Base-by-base conservation (phyloP, 2,329 filamentous ascomycete genomes). In the Calonectria leucothoes region DNA sequence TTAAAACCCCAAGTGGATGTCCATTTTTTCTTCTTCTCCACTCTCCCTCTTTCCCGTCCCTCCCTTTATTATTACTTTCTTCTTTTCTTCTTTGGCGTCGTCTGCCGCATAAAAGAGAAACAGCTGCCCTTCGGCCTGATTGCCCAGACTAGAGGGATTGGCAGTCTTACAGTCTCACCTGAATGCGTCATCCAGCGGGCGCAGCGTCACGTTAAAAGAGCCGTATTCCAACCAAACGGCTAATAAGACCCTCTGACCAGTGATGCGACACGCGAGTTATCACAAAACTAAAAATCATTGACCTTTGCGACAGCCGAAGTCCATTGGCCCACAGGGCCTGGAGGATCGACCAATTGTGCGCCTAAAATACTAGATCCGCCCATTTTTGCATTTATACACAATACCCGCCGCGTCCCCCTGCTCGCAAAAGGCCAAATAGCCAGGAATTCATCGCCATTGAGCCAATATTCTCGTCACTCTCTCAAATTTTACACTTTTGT, bases 71-170 rank as follows among this genome's bases (percentile, higher is more conserved):
- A 45, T 52, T 52, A 52, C 23, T 52, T 52, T 11, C 8, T 31
- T 31, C 29, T 25, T 27, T 52, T n/a, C n/a, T n/a, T 37, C 14
- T 63, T 48, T 35, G 59, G 37, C 25, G 37, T 55, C 25, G 37
- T 55, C 31, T 23, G 27, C 37, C 42, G 45, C 23, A 39, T n/a
- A 45, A 51, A 35, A 70, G 65, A 75, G 55, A 72, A 65, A 27
- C 69, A 55, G 67, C 69, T 55, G 45, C 72, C 49, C 17, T 29
- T 45, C 70, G 51, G 59, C 66, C 52, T 71, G 29, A 57, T 27
- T 70, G 69, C 73, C 66, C 69, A n/a, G 75, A 70, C 74, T 72
- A 78, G 39, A 70, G 27, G 73, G 35, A 63, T 73, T 70, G 69
- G 57, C 64, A 71, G 61, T 76, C 57, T 73, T 63, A 76, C 69